A percentile compares a stretch with the other conserved stretches of the same genome.
phyloP scores from a whole-genome alignment of 306 rosid genomes.

The Trichosanthes cucumerina region DNA sequence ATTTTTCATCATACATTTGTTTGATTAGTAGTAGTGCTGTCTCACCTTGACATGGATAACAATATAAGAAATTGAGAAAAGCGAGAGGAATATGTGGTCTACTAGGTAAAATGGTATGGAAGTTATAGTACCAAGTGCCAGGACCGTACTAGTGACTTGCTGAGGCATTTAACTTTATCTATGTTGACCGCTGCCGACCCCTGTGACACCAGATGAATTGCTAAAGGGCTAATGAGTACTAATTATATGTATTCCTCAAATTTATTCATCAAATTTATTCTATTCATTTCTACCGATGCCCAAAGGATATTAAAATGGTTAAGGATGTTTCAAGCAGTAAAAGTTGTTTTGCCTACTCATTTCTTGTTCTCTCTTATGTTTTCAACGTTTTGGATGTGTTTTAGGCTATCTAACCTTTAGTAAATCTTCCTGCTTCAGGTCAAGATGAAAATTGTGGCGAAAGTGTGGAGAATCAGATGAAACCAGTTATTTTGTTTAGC shows the following conservation, averaged over 20 bases:
- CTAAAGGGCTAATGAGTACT: neutral
- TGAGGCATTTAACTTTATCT: neutral
- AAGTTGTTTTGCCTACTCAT: neutral
- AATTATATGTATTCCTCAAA: neutral
- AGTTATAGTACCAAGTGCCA: neutral
- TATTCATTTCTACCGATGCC: neutral
- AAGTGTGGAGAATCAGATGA: constrained; percentile 32
- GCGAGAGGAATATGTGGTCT: neutral
- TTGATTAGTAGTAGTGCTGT: neutral
- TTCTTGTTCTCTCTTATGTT: neutral
- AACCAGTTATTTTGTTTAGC: constrained; percentile 30
- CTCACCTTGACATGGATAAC: neutral
- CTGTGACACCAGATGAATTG: neutral
- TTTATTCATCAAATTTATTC: neutral
- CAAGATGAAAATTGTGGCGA: constrained; percentile 28
- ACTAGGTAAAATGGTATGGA: neutral
- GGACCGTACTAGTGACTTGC: neutral
- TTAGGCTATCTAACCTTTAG: neutral
- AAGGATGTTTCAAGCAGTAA: neutral
- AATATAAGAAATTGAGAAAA: neutral
- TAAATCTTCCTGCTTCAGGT: constrained; percentile 17
- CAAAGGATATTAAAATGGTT: neutral
- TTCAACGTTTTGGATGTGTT: neutral
- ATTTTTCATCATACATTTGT: neutral
- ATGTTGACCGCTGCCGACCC: neutral